These are phyloP conservation scores for Sporodiniella umbellata DNA, from an alignment of 371 early-diverging fungal species.

Conservation along the genomic window DNA sequence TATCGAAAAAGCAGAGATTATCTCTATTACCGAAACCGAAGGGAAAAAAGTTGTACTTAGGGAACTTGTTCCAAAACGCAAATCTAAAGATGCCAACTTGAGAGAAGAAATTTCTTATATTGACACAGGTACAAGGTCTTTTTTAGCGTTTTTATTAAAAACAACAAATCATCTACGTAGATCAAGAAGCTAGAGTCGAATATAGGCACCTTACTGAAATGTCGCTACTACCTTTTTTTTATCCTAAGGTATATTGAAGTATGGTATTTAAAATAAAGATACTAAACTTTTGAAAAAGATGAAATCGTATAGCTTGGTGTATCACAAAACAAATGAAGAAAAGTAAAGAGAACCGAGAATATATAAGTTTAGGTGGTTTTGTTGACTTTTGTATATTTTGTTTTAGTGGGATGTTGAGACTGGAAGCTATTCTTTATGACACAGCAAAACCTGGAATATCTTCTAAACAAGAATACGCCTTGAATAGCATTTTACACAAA, in stretches of 20 bases:
- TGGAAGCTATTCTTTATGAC: conserved; percentile 30
- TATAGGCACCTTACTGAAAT: conserved; percentile 13
- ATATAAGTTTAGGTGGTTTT: not conserved
- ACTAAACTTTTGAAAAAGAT: conserved; percentile 20
- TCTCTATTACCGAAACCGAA: conserved; percentile 8
- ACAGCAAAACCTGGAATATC: not conserved
- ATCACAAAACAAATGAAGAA: conserved; percentile 18
- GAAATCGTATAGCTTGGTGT: conserved; percentile 42
- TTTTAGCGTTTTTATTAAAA: not conserved
- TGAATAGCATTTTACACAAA: conserved; percentile 62
- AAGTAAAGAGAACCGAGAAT: not conserved
- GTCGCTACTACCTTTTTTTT: conserved; percentile 63
- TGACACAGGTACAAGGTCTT: conserved; percentile 13
- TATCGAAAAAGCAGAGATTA: conserved; percentile 53
- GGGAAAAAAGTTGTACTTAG: conserved; percentile 29
- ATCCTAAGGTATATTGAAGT: conserved; percentile 62
- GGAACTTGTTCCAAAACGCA: conserved; percentile 63
- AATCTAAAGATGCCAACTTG: conserved; percentile 49
- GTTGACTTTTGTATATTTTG: not conserved
- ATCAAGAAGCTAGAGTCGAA: conserved; percentile 19
- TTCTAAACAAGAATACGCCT: conserved; percentile 52
- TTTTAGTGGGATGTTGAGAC: conserved; percentile 14
- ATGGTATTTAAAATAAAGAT: conserved; percentile 8
- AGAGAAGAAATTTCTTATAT: conserved; percentile 39
- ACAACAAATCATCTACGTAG: not conserved